Percentiles rank a stretch among this genome's conserved stretches.
Evolutionary conservation across 2,329 filamentous ascomycete species (phyloP).

Genomic region (Trichoderma harzianum): DNA sequence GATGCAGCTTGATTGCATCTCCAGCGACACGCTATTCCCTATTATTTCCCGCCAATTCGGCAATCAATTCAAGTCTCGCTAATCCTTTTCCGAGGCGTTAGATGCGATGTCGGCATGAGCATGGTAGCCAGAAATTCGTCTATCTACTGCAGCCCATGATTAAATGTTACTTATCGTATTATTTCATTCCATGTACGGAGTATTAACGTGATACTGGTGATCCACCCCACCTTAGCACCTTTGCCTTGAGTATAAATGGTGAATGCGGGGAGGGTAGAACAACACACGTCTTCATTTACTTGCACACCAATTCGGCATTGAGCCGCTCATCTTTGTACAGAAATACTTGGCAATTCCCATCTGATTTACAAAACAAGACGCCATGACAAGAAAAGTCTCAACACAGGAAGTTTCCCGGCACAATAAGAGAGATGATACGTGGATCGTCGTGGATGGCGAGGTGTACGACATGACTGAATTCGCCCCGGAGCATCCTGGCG

Average conservation of each 20-base stretch:
- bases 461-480: slow-evolving; percentile 11
- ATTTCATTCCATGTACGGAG: background rate
- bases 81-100: background rate
- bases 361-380: background rate
- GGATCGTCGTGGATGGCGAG: slow-evolving; percentile 12
- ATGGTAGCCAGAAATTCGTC: background rate
- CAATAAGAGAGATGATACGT: background rate
- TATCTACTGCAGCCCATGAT: background rate
- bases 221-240: background rate
- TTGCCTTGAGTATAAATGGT: background rate
- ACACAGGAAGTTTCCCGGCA: background rate
- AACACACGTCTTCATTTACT: background rate
- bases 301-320: background rate
- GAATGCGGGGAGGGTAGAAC: background rate
- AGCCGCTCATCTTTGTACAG: background rate
- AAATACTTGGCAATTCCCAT: background rate
- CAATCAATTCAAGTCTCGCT: background rate
- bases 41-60: background rate
- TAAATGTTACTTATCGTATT: background rate
- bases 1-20: background rate
- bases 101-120: background rate
- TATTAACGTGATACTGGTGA: background rate
- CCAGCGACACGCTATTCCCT: background rate
- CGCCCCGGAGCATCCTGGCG: slow-evolving; percentile 6
- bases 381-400: background rate